Evolutionary conservation across 495 filamentous ascomycete species (phyloP).

Genomic region (Penicillium roqueforti): DNA sequence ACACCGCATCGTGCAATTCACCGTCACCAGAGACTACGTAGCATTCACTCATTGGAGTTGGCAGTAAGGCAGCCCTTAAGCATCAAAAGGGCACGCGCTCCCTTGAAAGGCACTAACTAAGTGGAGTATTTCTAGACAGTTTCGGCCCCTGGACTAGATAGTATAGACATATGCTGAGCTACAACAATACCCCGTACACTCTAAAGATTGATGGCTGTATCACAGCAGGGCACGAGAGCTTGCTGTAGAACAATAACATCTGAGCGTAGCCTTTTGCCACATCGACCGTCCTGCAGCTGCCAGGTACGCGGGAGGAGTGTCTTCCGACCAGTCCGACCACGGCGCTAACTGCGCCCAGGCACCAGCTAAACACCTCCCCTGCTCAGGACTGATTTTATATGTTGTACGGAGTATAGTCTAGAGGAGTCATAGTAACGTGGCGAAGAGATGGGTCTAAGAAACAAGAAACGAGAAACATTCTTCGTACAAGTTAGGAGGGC

Average conservation of each 20-base stretch:
- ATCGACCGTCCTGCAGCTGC: constrained; percentile 16
- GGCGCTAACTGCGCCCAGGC: constrained; percentile 9
- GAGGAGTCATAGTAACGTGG: neutral
- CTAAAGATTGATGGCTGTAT: neutral
- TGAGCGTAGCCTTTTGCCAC: constrained; percentile 11
- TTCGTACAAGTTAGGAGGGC: neutral
- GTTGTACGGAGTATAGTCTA: neutral
- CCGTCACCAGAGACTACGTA: too few species aligned
- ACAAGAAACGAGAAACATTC: neutral
- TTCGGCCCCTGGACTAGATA: neutral
- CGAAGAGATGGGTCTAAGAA: neutral
- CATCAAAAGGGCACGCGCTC: neutral
- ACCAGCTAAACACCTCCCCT: constrained; percentile 1
- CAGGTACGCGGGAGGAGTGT: constrained; percentile 20
- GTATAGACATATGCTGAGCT: neutral
- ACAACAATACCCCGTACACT: neutral
- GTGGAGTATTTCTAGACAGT: neutral
- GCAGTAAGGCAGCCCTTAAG: neutral
- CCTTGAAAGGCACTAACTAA: neutral
- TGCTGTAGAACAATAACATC: neutral
- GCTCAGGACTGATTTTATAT: neutral
- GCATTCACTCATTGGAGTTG: neutral
- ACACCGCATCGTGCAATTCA: too few species aligned
- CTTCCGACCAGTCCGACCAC: constrained; percentile 14
- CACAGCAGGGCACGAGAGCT: neutral